Base-by-base conservation (phyloP, 1,284 basidiomycete species). In the Vanrija sp. region DNA sequence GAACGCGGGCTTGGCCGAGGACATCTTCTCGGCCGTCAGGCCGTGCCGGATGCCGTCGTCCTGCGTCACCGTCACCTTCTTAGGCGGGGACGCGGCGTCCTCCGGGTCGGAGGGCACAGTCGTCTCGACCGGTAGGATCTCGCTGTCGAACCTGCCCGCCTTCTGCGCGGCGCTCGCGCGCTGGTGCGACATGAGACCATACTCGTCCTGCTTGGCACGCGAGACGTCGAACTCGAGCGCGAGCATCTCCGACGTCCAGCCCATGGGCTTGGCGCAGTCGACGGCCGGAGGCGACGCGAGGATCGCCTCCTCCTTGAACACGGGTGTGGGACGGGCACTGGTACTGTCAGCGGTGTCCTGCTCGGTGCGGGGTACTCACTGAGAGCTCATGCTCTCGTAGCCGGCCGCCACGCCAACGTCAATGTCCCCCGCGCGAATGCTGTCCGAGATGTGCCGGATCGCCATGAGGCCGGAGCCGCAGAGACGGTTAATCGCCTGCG, bases 211-310 rank as follows among this genome's bases (percentile, higher is more conserved):
- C 69, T 83, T 87, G 68, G 83, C 77, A 15, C 90, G 83, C 16
- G 87, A 81, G 54, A 93, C 78, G 39, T 85, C 81, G 77, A 87
- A 93, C 23, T 84, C 80, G 63, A 86, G 75, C 16, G 88, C 88
- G 18, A 90, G 87, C 83, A 89, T 87, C 72, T 93, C 90, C 3
- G 88, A 89, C 1, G 90, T 92, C 90, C 90, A 92, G 12, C 91
- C 90, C 90, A 93, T 93, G 15, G 91, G 88, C 80, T 89, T 85
- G 50, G 88, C 82, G 63, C 85, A 90, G 65, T 91, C 89, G 57
- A 84, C 79, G 0, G 89, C 85, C 61, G 85, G 79, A 1, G 80
- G 44, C 57, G 84, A 74, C 52, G 75, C 79, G 65, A 91, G 82
- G 52, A 96, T 83, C 43, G 81, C 80, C 43, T 91, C 86, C 14